Base-by-base conservation (phyloP, 139 green algal species). In the Micromonas pusilla region DNA sequence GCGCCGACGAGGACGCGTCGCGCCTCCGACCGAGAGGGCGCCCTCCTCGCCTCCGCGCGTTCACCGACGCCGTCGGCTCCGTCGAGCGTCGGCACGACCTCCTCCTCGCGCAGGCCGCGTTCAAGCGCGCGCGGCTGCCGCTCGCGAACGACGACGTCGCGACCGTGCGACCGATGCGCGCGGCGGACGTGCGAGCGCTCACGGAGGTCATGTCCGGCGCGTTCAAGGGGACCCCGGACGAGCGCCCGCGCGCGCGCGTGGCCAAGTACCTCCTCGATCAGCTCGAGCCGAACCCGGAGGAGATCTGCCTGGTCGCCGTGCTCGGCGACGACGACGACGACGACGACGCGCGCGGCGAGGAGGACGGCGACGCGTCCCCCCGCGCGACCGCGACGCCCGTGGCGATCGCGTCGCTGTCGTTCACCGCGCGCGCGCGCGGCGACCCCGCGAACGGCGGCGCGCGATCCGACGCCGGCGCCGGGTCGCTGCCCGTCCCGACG, bases 241-340 rank as follows among this genome's bases (percentile, higher is more conserved):
- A 57, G 45, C 45, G 45, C 45, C 45, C 45, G 45, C 9, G 45
- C 9, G 45, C 45, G 9, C 45, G 45, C 45, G 45, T 57, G 9
- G 45, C 45, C 45, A 57, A 57, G 45, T 57, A 57, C 45, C 45
- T 57, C 45, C 45, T 57, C 45, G 45, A 57, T 57, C 45, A 57
- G 45, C 45, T 57, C 2, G 31, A 70, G 6, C 23, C 28, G 20
- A 34, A 34, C 63, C 63, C 63, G n/a, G 28, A 70, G 21, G 63
- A 70, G 63, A 25, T 34, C 21, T 70, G 63, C 32, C 31, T 75
- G 0, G 33, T 75, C 68, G 68, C 34, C 37, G 36, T 63, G n/a
- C n/a, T n/a, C n/a, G n/a, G n/a, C n/a, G n/a, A n/a, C n/a, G n/a
- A n/a, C n/a, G 66, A 72, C 66, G 66, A 53, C 66, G 33, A 52